Percentiles rank a stretch among this genome's conserved stretches.
Conservation (phyloP, 139 green algal genomes). For the Chlorella vulgaris region DNA sequence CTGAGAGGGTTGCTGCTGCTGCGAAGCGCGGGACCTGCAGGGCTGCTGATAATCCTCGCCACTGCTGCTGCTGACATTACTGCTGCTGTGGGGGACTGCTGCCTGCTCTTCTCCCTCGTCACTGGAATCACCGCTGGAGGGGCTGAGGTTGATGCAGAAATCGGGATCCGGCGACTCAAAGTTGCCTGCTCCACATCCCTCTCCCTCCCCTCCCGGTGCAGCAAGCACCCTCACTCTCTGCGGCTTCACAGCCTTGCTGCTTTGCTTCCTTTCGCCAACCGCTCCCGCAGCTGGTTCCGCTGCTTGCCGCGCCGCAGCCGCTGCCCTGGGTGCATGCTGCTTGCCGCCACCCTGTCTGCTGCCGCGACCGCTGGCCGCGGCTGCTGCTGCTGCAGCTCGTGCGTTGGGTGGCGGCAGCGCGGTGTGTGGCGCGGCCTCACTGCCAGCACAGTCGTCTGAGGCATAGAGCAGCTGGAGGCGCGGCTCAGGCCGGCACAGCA, state of each 20-base stretch:
- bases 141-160: not conserved
- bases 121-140: not conserved
- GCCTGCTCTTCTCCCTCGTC: not conserved
- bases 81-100: too few species aligned
- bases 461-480: not conserved
- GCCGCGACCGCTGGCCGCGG: too few species aligned
- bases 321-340: not conserved
- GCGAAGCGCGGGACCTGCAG: too few species aligned
- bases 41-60: not conserved
- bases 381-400: too few species aligned
- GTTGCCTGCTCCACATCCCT: not conserved
- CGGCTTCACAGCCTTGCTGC: too few species aligned
- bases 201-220: not conserved
- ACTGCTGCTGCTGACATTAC: slow-evolving; percentile 4
- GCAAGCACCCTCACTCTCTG: too few species aligned
- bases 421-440: too few species aligned
- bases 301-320: not conserved
- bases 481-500: not conserved
- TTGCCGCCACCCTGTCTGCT: not conserved
- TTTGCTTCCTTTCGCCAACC: too few species aligned
- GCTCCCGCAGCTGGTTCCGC: not conserved
- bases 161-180: not conserved
- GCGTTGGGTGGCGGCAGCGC: too few species aligned
- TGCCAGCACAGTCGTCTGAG: too few species aligned
- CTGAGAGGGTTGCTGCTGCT: too few species aligned